Conservation (phyloP, 2,329 filamentous ascomycete species). For the Ceratocystis variospora region DNA sequence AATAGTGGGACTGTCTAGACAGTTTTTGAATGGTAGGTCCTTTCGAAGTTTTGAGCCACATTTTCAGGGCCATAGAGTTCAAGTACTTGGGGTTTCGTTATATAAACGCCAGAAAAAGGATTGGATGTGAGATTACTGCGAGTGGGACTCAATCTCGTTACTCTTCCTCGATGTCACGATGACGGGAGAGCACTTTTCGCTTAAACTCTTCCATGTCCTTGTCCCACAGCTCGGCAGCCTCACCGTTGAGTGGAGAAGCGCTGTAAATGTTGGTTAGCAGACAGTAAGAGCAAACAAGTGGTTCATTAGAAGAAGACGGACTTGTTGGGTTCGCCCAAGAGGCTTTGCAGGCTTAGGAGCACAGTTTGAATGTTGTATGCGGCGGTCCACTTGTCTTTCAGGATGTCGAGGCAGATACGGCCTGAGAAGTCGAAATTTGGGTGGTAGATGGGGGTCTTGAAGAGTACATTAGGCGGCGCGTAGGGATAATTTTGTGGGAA, state of each 20-base stretch:
- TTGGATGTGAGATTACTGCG: not conserved
- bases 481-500: constrained; percentile 94
- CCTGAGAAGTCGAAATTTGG: constrained; percentile 97
- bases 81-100: not conserved
- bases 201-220: constrained; percentile 78
- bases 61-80: not conserved
- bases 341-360: constrained; percentile 80
- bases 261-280: constrained; percentile 34
- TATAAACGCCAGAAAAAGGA: not conserved
- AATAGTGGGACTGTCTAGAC: too few relatives aligned
- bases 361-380: constrained; percentile 95
- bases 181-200: constrained; percentile 51
- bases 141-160: constrained; percentile 25
- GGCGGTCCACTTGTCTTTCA: constrained; percentile 98
- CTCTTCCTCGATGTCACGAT: constrained; percentile 52
- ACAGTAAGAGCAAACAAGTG: not conserved
- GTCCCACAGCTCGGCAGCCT: constrained; percentile 94
- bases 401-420: constrained; percentile 90
- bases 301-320: constrained; percentile 35
- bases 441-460: constrained; percentile 98
- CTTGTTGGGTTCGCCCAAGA: constrained; percentile 97
- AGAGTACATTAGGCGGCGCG: constrained; percentile 75
- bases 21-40: too few relatives aligned
- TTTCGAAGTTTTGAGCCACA: too few relatives aligned
- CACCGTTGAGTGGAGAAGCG: constrained; percentile 84